phyloP scores from a whole-genome alignment of 345 rosid genomes.

The Melaleuca quinquenervia region DNA sequence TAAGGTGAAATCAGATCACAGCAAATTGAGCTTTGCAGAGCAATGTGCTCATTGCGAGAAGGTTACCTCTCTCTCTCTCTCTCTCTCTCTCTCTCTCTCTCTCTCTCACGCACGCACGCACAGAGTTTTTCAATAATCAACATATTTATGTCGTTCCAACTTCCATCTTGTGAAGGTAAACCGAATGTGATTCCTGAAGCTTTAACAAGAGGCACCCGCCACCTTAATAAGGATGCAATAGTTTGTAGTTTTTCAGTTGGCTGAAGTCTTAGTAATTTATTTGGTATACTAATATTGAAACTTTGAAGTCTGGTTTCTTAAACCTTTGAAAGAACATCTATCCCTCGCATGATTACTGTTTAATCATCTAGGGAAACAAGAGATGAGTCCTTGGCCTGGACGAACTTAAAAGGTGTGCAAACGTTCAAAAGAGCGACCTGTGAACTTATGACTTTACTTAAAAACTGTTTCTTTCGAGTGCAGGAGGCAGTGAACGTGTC shows the following conservation, averaged over 20 bases:
- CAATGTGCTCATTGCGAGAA: conserved; percentile 81
- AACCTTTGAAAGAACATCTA: neutral
- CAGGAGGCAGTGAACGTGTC: conserved; percentile 77
- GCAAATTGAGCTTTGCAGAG: conserved; percentile 35
- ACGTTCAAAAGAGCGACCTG: neutral
- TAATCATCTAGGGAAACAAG: neutral
- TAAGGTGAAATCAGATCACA: conserved; percentile 47
- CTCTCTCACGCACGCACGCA: neutral
- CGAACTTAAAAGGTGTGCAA: neutral
- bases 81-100: neutral
- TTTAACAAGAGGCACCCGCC: neutral
- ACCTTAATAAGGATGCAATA: neutral
- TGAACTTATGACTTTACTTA: neutral
- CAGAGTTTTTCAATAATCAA: neutral
- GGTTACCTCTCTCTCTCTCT: conserved; percentile 31
- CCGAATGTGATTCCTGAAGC: neutral
- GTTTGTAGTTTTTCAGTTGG: neutral
- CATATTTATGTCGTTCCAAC: neutral
- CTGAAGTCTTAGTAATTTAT: neutral
- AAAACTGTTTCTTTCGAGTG: neutral
- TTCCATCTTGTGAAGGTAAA: neutral
- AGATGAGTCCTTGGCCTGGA: neutral
- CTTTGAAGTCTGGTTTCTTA: neutral
- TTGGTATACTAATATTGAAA: neutral
- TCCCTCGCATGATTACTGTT: neutral